These are phyloP conservation scores for Tetradesmus lagerheimii DNA, from an alignment of 139 green algal species.

Conservation along the genomic window DNA sequence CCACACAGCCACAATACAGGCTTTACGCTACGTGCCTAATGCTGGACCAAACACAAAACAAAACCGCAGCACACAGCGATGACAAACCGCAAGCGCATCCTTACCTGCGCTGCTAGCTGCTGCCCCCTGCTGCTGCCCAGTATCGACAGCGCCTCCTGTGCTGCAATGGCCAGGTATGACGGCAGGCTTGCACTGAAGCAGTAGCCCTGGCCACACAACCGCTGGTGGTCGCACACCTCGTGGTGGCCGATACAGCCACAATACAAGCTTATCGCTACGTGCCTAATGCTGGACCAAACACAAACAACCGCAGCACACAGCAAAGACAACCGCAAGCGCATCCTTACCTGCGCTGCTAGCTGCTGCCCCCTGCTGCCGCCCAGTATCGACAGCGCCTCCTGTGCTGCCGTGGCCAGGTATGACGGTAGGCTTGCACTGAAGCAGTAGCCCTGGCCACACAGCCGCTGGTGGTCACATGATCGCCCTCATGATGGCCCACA, in stretches of 20 bases:
- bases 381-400: slow-evolving; percentile 31
- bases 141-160: slow-evolving; percentile 37
- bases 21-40: too few relatives aligned
- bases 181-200: slow-evolving; percentile 97
- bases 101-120: slow-evolving; percentile 2
- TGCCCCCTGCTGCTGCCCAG: slow-evolving; percentile 1
- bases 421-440: slow-evolving; percentile 62
- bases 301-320: too few relatives aligned
- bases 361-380: background rate
- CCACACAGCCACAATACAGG: too few relatives aligned
- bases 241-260: too few relatives aligned
- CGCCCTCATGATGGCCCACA: too few relatives aligned
- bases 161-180: slow-evolving; percentile 90
- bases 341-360: background rate
- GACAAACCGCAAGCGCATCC: too few relatives aligned
- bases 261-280: too few relatives aligned
- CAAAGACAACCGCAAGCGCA: too few relatives aligned
- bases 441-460: background rate
- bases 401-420: slow-evolving; percentile 84
- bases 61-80: background rate
- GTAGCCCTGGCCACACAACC: slow-evolving; percentile 92
- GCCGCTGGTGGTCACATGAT: too few relatives aligned
- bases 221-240: slow-evolving; percentile 93
- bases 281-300: too few relatives aligned
- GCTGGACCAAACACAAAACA: background rate